A percentile compares a stretch with the other conserved stretches of the same genome.
These are phyloP conservation scores for Thielaviopsis populi DNA, from an alignment of 2,329 filamentous ascomycete species.

Conservation along the genomic window DNA sequence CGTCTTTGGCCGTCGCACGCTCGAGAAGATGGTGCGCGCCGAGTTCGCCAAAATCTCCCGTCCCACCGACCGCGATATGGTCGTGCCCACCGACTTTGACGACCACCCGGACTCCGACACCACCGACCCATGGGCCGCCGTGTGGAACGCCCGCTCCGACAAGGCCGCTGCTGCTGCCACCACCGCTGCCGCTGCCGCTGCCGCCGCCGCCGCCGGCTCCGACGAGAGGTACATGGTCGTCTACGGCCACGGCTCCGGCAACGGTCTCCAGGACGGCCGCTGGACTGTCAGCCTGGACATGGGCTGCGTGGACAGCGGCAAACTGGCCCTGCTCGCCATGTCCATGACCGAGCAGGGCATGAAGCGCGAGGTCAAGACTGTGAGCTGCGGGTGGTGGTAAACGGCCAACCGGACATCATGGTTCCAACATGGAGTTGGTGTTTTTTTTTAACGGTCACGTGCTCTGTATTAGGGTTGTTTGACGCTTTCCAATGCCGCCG, in stretches of 20 bases:
- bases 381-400: slow-evolving; percentile 23
- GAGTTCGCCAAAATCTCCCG: slow-evolving; percentile 11
- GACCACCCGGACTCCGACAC: slow-evolving; percentile 34
- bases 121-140: slow-evolving; percentile 53
- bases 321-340: slow-evolving; percentile 64
- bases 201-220: slow-evolving; percentile 3
- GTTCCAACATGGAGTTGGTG: too few species aligned
- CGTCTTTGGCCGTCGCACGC: slow-evolving; percentile 11
- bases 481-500: too few species aligned
- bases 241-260: slow-evolving; percentile 74
- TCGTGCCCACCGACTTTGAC: slow-evolving; percentile 29
- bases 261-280: slow-evolving; percentile 43
- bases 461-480: neutral
- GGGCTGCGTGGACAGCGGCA: slow-evolving; percentile 60
- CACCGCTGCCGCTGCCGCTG: slow-evolving; percentile 3
- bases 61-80: slow-evolving; percentile 23
- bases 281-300: slow-evolving; percentile 80
- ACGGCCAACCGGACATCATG: too few species aligned
- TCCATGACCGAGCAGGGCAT: slow-evolving; percentile 31
- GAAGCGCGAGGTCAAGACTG: slow-evolving; percentile 23
- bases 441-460: neutral
- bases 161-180: slow-evolving; percentile 17
- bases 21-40: slow-evolving; percentile 14
- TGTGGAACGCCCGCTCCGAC: slow-evolving; percentile 40
- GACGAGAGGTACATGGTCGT: slow-evolving; percentile 48